Base-by-base conservation (phyloP, 805 yeast species). In the Clavispora phyllophila region DNA sequence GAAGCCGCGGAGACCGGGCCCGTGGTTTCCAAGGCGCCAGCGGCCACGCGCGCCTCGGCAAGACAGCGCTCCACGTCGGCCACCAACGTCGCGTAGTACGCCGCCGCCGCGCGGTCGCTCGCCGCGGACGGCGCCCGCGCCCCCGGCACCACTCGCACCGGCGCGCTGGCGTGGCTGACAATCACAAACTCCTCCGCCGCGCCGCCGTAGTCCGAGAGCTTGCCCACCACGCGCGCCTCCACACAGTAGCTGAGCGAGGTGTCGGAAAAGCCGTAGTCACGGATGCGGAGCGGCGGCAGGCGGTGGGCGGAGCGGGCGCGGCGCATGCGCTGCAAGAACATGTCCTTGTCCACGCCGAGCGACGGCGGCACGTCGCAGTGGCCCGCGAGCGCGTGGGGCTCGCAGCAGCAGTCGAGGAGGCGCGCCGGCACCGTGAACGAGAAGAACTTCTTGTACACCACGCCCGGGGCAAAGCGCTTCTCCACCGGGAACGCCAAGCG, bases 381-480 rank as follows among this genome's bases (percentile, higher is more conserved):
- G 19, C 44, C 32, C n/a, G 55, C 53, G 28, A 60, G 45, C 26
- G 47, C 50, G 41, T 61, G 65, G 9, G 45, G 25, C 34, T 57
- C 62, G 35, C 65, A 61, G 9, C 62, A 56, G 38, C 62, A 57
- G 42, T 61, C 65, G 45, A 61, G 52, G 20, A 61, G 53, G 45
- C 53, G 52, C 9, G 60, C 65, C 0, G 74, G 74, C 12, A 69
- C 39, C 36, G 59, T 63, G 52, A 69, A 69, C 8, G 66, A 58
- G 50, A 68, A 69, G 47, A 66, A 68, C 47, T 66, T 66, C 49
- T 61, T 61, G 51, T 61, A 60, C 13, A 51, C 54, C 20, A 48
- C 51, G 1, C 51, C 47, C 3, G 63, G 63, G 19, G 40, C 48
- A 24, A 69, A 53, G 7, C 59, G 46, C 45, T 62, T 59, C 15